Evolutionary conservation across 352 stramenopile genomes (phyloP).

Genomic region (Peronospora destructor): DNA sequence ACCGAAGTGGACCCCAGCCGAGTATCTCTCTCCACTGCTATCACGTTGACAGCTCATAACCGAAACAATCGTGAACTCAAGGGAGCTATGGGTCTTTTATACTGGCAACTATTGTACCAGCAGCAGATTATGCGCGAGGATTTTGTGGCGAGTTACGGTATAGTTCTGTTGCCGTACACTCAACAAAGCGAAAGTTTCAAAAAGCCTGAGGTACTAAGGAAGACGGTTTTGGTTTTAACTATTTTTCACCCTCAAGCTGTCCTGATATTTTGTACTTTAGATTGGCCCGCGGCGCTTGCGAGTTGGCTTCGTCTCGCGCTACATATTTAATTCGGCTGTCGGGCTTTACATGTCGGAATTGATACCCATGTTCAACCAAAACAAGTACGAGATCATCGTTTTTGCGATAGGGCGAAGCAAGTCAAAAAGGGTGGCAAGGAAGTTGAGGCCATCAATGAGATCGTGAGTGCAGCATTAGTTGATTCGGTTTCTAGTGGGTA

Average conservation of each 20-base stretch:
- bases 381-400: conserved; percentile 64
- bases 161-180: conserved; percentile 34
- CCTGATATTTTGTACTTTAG: conserved; percentile 14
- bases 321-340: conserved; percentile 45
- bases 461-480: conserved; percentile 1
- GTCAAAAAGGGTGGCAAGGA: conserved; percentile 41
- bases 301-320: conserved; percentile 62
- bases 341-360: conserved; percentile 59
- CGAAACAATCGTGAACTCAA: conserved; percentile 67
- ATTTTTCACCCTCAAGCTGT: background rate
- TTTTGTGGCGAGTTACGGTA: conserved; percentile 42
- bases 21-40: conserved; percentile 47
- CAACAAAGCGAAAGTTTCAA: conserved; percentile 12
- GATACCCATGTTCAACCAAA: conserved; percentile 41
- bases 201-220: conserved; percentile 16
- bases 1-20: conserved; percentile 48
- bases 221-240: background rate
- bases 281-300: conserved; percentile 35
- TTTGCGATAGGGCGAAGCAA: conserved; percentile 60
- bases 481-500: background rate
- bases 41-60: conserved; percentile 58
- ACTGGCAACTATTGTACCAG: conserved; percentile 39
- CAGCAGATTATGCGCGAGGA: conserved; percentile 30
- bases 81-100: conserved; percentile 40
- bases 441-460: conserved; percentile 49